Percentiles rank a stretch among this genome's conserved stretches.
Conservation (phyloP, 164 flowering plant species). For the Akebia trifoliata region DNA sequence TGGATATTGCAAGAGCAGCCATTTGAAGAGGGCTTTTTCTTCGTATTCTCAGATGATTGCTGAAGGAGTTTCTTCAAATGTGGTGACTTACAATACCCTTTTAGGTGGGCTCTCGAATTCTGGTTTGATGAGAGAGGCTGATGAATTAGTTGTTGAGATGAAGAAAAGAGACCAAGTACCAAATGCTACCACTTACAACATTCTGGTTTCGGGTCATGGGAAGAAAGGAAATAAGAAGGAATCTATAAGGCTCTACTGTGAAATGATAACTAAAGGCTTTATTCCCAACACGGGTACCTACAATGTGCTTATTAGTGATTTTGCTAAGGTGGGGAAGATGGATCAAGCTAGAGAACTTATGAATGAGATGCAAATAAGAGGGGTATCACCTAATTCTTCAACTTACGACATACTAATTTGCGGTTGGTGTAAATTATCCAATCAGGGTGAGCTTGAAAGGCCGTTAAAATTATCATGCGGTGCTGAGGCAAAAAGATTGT, state of each 20-base stretch:
- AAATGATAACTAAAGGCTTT: conserved; percentile 78
- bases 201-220: conserved; percentile 62
- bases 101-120: conserved; percentile 41
- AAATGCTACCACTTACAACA: conserved; percentile 53
- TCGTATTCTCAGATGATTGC: conserved; percentile 50
- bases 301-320: conserved; percentile 66
- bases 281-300: conserved; percentile 66
- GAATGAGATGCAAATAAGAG: conserved; percentile 78
- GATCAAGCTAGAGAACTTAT: conserved; percentile 75
- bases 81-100: conserved; percentile 61
- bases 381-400: conserved; percentile 56
- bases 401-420: conserved; percentile 74
- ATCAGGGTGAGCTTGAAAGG: conserved; percentile 35
- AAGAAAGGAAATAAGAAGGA: conserved; percentile 62
- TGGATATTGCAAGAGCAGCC: conserved; percentile 66
- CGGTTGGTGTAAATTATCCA: conserved; percentile 77
- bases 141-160: conserved; percentile 49
- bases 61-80: conserved; percentile 56
- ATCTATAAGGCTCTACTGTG: conserved; percentile 63
- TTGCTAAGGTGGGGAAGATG: conserved; percentile 68
- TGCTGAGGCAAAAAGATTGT: conserved; percentile 50
- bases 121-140: conserved; percentile 52
- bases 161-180: conserved; percentile 50
- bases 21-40: conserved; percentile 44
- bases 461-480: conserved; percentile 26